Base-by-base conservation (phyloP, 805 yeast species). In the Monosporozyma aerobia region DNA sequence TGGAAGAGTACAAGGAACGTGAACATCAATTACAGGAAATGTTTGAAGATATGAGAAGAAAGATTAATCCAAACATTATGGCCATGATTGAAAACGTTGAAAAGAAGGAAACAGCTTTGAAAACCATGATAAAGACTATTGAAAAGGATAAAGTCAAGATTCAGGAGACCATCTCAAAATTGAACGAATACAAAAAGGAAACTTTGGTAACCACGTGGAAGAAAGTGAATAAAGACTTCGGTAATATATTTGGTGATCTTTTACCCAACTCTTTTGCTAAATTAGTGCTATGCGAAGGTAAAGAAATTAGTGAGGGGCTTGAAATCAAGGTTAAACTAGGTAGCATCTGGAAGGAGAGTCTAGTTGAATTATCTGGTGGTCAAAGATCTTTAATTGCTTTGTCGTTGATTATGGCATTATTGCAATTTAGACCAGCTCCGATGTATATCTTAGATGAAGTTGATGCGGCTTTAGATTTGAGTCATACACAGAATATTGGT, bases 391-490 rank as follows among this genome's bases (percentile, higher is more conserved):
- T 95, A 57, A 87, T 92, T 57, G 99, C 99, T 0, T 73, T 94
- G 53, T 87, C 98, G 3, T 74, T 92, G 60, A 94, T 94, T 60
- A 78, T 92, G 81, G 96, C 98, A 0, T 74, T 94, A 55, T 73
- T 94, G 49, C 96, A 90, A 68, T 92, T 87, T 74, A 88, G 90
- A 67, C 99, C 99, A 5, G 99, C 99, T 1, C 99, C 99, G 7
- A 87, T 94, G 96, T 94, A 94, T 64, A 92, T 94, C 59, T 73
- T 94, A 53, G 99, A 94, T 70, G 99, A 94, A 71, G 97, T 94
- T 40, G 99, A 94, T 72, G 99, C 99, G 1, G 99, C 99, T 1
- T 77, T 94, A 58, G 99, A 94, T 75, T 77, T 92, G 57, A 87
- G 95, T 54, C 99, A 94, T 66, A 94, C 99, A 1, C 98, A 94